Evolutionary conservation across 2,329 filamentous ascomycete genomes (phyloP).

Genomic region (Cryoendolithus antarcticus): DNA sequence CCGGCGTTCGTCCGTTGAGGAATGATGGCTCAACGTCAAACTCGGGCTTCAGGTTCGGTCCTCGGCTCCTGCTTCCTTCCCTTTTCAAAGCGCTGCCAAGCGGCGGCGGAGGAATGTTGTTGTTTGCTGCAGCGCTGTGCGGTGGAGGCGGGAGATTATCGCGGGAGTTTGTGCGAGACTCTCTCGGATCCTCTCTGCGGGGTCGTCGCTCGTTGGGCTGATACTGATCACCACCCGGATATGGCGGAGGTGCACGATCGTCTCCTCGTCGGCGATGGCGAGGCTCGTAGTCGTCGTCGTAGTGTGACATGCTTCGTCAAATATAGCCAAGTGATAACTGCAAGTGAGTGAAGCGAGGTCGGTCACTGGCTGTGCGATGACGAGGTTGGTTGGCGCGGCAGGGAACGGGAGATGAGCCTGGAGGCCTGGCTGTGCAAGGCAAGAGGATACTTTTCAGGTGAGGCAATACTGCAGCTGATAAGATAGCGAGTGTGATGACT

Average conservation of each 20-base stretch:
- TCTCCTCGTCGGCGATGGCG: conserved; percentile 4
- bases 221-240: conserved; percentile 2
- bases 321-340: too few species aligned
- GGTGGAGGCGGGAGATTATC: conserved; percentile 3
- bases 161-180: conserved; percentile 1
- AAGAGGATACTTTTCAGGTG: too few species aligned
- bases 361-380: too few species aligned
- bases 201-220: not conserved
- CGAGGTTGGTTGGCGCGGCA: too few species aligned
- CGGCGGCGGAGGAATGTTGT: conserved; percentile 19
- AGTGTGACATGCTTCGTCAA: conserved; percentile 21
- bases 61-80: conserved; percentile 19
- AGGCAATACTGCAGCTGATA: too few species aligned
- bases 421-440: too few species aligned
- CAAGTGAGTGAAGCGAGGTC: too few species aligned
- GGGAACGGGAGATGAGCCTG: too few species aligned
- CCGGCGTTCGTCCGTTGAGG: conserved; percentile 18
- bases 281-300: conserved; percentile 6
- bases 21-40: conserved; percentile 24
- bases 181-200: conserved; percentile 2
- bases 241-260: conserved; percentile 4
- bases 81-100: conserved; percentile 22
- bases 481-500: too few species aligned
- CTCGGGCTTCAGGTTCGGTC: conserved; percentile 17
- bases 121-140: conserved; percentile 1